These are phyloP conservation scores for Oryza longistaminata DNA, from an alignment of 176 grass and related monocot genomes.

Conservation along the genomic window DNA sequence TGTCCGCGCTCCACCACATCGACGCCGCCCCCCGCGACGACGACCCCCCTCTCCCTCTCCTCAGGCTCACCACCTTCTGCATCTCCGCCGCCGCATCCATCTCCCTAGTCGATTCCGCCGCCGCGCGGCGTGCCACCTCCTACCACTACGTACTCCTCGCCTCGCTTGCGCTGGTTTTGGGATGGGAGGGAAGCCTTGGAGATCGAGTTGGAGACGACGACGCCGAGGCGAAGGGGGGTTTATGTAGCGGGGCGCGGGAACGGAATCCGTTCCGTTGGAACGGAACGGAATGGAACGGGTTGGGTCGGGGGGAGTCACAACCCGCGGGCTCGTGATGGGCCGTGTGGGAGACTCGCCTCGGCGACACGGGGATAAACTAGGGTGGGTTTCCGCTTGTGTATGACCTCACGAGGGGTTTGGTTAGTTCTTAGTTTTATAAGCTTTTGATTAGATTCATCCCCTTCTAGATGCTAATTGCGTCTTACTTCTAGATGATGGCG, in stretches of 20 bases:
- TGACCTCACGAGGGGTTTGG: not conserved
- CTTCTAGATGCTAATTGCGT: too few relatives aligned
- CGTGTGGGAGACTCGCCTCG: not conserved
- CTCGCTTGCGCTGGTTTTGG: not conserved
- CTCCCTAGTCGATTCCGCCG: not conserved
- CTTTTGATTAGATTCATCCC: too few relatives aligned
- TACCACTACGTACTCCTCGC: too few relatives aligned
- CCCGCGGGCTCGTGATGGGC: not conserved
- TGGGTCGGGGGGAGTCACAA: not conserved
- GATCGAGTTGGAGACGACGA: not conserved
- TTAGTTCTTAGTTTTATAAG: too few relatives aligned
- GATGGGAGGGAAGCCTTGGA: too few relatives aligned
- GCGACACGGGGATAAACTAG: not conserved
- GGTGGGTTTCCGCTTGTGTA: not conserved
- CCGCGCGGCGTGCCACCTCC: too few relatives aligned
- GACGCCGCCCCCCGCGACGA: not conserved
- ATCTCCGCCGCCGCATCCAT: conserved; percentile 37
- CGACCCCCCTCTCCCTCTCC: conserved; percentile 9
- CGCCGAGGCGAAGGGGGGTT: not conserved
- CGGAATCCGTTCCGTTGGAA: not conserved
- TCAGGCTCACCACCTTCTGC: conserved; percentile 32
- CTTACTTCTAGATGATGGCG: too few relatives aligned
- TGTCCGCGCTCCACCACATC: conserved; percentile 33
- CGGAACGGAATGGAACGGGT: not conserved
- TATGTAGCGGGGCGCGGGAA: not conserved